Conservation (phyloP, 2,329 filamentous ascomycete species). For the Dactylonectria macrodidyma region DNA sequence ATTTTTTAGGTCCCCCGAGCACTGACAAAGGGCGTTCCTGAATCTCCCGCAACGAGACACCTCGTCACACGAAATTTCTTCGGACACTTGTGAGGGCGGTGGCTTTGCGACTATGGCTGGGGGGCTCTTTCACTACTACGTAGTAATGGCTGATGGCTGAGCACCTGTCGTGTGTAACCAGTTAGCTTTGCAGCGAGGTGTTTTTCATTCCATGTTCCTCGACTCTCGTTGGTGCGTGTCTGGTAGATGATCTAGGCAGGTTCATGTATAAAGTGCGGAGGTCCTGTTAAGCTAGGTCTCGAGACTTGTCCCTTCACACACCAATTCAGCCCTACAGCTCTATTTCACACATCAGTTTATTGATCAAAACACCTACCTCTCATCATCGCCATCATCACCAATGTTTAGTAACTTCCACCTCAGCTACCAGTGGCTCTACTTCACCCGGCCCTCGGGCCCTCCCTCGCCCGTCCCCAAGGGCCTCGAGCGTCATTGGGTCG, state of each 20-base stretch:
- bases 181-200: constrained; percentile 7
- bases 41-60: constrained; percentile 18
- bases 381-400: constrained; percentile 15
- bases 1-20: background rate
- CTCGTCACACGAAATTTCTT: constrained; percentile 17
- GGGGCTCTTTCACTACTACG: too few relatives aligned
- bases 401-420: constrained; percentile 46
- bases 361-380: background rate
- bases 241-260: background rate
- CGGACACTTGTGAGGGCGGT: constrained; percentile 11
- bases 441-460: constrained; percentile 42
- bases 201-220: background rate
- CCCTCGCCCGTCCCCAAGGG: constrained; percentile 51
- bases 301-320: background rate
- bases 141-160: background rate
- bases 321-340: background rate
- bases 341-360: background rate
- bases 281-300: background rate
- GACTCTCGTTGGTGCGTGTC: background rate
- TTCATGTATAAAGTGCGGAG: constrained; percentile 2
- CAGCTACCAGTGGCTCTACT: constrained; percentile 47
- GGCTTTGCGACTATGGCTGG: constrained; percentile 13
- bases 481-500: constrained; percentile 60
- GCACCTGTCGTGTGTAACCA: constrained; percentile 10
- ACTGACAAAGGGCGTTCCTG: constrained; percentile 6